These are phyloP conservation scores for Linnemannia zychae DNA, from an alignment of 192 early-diverging fungal genomes.

Conservation along the genomic window DNA sequence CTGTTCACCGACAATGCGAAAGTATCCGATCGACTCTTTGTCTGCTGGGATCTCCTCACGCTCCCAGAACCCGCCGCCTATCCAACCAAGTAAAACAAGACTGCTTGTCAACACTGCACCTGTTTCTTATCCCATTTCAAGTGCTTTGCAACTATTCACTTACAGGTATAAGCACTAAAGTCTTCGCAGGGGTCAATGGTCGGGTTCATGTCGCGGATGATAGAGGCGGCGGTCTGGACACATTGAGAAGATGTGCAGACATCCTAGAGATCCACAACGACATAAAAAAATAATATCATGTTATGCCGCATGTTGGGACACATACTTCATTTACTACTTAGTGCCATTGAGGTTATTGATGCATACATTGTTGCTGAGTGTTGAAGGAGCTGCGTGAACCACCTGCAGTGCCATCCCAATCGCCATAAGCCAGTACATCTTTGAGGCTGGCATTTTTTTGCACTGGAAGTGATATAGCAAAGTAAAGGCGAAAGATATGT, in stretches of 20 bases:
- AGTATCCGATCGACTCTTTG: conserved; percentile 21
- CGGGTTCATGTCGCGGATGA: conserved; percentile 65
- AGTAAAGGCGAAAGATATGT: neutral
- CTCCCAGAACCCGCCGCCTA: conserved; percentile 32
- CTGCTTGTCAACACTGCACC: conserved; percentile 60
- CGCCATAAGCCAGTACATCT: neutral
- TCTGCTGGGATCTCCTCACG: conserved; percentile 23
- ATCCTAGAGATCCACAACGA: neutral
- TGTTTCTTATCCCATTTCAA: conserved; percentile 16
- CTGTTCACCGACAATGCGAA: conserved; percentile 7
- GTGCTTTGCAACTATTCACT: neutral
- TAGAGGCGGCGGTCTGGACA: conserved; percentile 60
- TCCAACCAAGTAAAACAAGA: conserved; percentile 35
- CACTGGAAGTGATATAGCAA: neutral
- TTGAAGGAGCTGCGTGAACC: neutral
- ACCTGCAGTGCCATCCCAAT: conserved; percentile 10
- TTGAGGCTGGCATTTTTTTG: conserved; percentile 9
- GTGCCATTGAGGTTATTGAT: no score
- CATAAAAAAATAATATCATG: neutral
- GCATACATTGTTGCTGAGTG: conserved; percentile 7
- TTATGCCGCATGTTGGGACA: neutral
- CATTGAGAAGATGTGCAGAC: conserved; percentile 61
- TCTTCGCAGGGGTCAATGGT: conserved; percentile 73
- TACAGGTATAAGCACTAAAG: conserved; percentile 75
- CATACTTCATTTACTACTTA: no score